Base-by-base conservation (phyloP, 1,284 basidiomycete genomes). In the Papiliotrema flavescens region DNA sequence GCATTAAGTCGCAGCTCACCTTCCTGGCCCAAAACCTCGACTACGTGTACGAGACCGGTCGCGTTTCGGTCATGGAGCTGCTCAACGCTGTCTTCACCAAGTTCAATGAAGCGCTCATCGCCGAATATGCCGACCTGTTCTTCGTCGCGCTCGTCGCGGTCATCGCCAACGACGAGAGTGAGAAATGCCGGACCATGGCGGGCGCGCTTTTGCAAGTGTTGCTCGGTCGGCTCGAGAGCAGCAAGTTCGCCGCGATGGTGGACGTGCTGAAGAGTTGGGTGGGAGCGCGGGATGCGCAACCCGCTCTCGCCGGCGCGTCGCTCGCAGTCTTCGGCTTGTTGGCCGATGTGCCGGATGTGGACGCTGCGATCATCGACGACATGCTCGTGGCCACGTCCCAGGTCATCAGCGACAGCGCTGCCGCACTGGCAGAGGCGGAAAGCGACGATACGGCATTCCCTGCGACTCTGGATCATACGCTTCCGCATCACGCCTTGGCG, bases 1-100 rank as follows among this genome's bases (percentile, higher is more conserved):
- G 95, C 2, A 80, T 98, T 13, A 86, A 85, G 58, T 87, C 85
- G 49, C 90, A 91, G 65, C 89, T 99, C 82, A 83, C 86, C 0
- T 97, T 97, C 79, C 81, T 99, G 24, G 90, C 92, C 23, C 91
- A 90, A 73, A 98, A 99, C 71, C 78, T 98, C 24, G 86, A 90
- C 4, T 99, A 98, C 74, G 83, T 87, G 28, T 85, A 90, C 72
- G 93, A 98, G 68, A 89, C 85, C 51, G 96, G 96, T 0, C 84
- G 96, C 39, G 81, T 85, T 50, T 97, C 93, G 19, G 90, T 97
- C 22, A 85, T 98, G 81, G 94, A 97, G 73, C 79, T 98, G 1
- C 81, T 98, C 15, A 80, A 84, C 20, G 91, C 90, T 2, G 80
- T 97, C 48, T 79, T 98, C 47, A 68, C 80, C 65, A 98, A 98